These are phyloP conservation scores for Backusella tarrabulga DNA, from an alignment of 192 early-diverging fungal genomes.

Conservation along the genomic window DNA sequence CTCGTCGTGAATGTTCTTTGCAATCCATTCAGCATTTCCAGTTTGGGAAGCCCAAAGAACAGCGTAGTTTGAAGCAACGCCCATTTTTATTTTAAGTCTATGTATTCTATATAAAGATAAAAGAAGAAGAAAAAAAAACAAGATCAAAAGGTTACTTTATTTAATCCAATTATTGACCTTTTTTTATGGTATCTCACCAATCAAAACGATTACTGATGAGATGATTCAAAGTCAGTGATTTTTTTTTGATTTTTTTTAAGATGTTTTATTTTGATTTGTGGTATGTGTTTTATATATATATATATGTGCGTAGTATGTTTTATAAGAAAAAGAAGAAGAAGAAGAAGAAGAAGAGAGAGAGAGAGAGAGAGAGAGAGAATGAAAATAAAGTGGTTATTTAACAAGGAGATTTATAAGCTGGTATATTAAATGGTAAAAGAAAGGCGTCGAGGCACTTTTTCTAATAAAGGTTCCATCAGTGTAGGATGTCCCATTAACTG, in stretches of 20 bases:
- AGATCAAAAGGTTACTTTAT: neutral
- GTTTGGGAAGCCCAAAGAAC: constrained; percentile 91
- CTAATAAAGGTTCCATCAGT: neutral
- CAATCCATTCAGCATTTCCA: constrained; percentile 93
- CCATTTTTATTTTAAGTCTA: neutral
- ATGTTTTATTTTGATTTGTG: neutral
- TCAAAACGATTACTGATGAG: neutral
- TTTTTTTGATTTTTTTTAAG: neutral
- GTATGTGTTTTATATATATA: neutral
- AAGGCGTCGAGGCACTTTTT: neutral
- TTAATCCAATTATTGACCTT: neutral
- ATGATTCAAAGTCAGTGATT: neutral
- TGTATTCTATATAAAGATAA: neutral
- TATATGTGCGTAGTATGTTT: neutral
- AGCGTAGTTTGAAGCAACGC: constrained; percentile 19
- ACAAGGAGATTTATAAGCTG: neutral
- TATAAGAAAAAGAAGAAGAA: neutral
- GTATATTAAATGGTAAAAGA: neutral
- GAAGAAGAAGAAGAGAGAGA: neutral
- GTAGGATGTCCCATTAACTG: neutral
- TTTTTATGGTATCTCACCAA: neutral
- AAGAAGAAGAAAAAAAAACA: neutral
- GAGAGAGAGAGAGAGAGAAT: neutral
- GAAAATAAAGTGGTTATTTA: neutral
- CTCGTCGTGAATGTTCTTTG: constrained; percentile 77